phyloP scores from a whole-genome alignment of 208 protist species.

The Crithidia bombi region DNA sequence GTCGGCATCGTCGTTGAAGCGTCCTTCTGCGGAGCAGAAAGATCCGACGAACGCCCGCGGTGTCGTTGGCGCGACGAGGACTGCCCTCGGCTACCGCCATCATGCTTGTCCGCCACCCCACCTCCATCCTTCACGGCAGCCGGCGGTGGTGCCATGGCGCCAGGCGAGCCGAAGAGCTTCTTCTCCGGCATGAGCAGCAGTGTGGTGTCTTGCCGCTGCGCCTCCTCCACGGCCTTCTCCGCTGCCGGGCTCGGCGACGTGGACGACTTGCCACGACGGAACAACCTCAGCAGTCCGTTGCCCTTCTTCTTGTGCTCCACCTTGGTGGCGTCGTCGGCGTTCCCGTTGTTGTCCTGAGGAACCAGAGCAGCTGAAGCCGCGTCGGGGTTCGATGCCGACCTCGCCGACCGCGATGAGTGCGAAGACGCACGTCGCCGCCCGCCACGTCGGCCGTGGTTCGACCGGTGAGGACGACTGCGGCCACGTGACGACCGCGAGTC shows the following conservation, averaged over 20 bases:
- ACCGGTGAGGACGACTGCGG: slow-evolving; percentile 8
- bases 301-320: slow-evolving; percentile 18
- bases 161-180: slow-evolving; percentile 4
- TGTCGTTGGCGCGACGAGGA: neutral
- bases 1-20: neutral
- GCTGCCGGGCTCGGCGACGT: neutral
- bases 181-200: slow-evolving; percentile 24
- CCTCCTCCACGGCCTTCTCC: neutral
- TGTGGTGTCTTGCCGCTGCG: neutral
- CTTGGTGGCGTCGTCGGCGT: neutral
- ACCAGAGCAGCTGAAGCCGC: neutral
- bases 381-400: neutral
- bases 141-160: neutral
- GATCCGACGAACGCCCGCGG: neutral
- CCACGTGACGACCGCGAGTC: slow-evolving; percentile 12
- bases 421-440: slow-evolving; percentile 12
- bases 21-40: neutral
- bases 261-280: slow-evolving; percentile 27
- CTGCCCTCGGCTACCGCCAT: neutral
- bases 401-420: neutral
- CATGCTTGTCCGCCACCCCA: slow-evolving; percentile 5
- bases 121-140: neutral
- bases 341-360: neutral
- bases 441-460: slow-evolving; percentile 4
- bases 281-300: slow-evolving; percentile 18